phyloP scores from a whole-genome alignment of 257 asterid genomes.

The Capsicum baccatum region DNA sequence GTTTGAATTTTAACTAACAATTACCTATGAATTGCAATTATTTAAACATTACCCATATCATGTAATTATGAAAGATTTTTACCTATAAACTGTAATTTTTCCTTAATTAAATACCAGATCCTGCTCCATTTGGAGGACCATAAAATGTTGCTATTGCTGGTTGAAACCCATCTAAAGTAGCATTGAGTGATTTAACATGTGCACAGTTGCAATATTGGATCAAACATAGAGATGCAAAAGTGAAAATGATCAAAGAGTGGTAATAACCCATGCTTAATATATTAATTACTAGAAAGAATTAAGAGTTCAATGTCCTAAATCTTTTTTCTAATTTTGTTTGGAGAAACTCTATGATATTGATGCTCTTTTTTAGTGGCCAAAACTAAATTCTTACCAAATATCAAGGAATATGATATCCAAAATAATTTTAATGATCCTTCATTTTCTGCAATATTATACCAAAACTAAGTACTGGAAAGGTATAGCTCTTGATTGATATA shows the following conservation, averaged over 20 bases:
- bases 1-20: no score
- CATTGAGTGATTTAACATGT: slow-evolving; percentile 5
- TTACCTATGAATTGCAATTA: no score
- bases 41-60: no score
- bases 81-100: no score
- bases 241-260: background rate
- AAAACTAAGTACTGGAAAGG: background rate
- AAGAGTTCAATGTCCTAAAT: background rate
- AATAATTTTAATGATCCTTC: background rate
- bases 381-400: background rate
- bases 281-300: background rate
- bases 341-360: background rate
- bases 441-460: background rate
- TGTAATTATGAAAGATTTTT: no score
- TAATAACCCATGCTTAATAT: background rate
- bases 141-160: slow-evolving; percentile 45
- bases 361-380: background rate
- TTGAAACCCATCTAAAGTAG: slow-evolving; percentile 4
- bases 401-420: background rate
- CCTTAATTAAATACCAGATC: slow-evolving; percentile 18
- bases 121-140: slow-evolving; percentile 42
- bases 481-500: background rate
- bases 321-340: background rate
- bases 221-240: background rate
- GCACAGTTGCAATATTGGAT: background rate